Conservation (phyloP, 1,284 basidiomycete genomes). For the Cryptococcus sp. region DNA sequence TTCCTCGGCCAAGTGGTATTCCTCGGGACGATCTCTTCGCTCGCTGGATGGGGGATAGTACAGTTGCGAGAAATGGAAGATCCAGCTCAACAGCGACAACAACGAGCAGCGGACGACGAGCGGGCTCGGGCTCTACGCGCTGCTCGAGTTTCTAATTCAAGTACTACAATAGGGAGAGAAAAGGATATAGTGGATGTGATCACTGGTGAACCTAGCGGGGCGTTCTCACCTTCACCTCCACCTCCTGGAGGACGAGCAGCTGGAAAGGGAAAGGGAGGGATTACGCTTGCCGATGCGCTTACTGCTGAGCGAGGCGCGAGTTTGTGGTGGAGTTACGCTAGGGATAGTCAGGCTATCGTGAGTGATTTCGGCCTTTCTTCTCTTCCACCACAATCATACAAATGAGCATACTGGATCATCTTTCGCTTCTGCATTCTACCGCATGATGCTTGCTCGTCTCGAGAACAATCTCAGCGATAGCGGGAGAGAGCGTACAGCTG, state of each 20-base stretch:
- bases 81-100: slow-evolving; percentile 2
- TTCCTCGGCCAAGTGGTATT: slow-evolving; percentile 12
- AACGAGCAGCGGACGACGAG: not conserved
- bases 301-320: slow-evolving; percentile 42
- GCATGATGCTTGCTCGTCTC: too few species aligned
- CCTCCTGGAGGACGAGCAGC: not conserved
- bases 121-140: not conserved
- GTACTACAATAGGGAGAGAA: not conserved
- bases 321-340: slow-evolving; percentile 49
- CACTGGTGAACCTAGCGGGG: not conserved
- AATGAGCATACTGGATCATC: not conserved
- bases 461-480: too few species aligned
- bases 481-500: too few species aligned
- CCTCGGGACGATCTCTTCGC: slow-evolving; percentile 6
- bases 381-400: not conserved
- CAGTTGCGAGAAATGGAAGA: slow-evolving; percentile 1
- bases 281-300: slow-evolving; percentile 40
- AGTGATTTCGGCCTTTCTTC: slow-evolving; percentile 11
- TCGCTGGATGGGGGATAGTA: slow-evolving; percentile 9
- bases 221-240: too few species aligned
- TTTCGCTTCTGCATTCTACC: not conserved
- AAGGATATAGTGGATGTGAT: slow-evolving; percentile 16
- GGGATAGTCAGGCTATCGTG: slow-evolving; percentile 45
- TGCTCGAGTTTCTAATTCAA: too few species aligned
- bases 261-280: not conserved